phyloP scores from a whole-genome alignment of 2,329 filamentous ascomycete species.

The Fusarium albosuccineum region DNA sequence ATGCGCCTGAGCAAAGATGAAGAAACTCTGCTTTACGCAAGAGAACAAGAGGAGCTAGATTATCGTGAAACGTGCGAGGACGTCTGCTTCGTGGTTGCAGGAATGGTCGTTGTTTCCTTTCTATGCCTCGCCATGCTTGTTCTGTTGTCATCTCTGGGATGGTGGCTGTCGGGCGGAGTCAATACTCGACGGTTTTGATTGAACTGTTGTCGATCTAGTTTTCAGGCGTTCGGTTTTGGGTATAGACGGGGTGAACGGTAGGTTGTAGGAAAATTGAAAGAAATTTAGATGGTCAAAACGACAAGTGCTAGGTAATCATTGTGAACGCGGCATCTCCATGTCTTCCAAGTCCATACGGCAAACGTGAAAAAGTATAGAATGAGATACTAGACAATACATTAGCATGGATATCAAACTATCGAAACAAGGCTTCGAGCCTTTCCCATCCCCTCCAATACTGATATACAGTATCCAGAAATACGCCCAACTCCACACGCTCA shows the following conservation, averaged over 20 bases:
- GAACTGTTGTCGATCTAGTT: neutral
- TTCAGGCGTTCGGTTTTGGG: neutral
- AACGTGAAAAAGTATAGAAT: neutral
- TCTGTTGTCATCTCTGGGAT: neutral
- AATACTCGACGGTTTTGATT: neutral
- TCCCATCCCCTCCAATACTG: conserved; percentile 10
- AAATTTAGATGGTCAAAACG: no score
- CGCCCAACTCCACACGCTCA: conserved; percentile 39
- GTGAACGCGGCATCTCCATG: no score
- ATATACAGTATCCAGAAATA: conserved; percentile 13
- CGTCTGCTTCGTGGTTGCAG: neutral
- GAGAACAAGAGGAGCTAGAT: neutral
- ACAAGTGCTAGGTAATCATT: no score
- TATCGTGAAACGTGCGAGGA: neutral
- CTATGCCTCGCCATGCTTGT: neutral
- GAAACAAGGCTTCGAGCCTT: conserved; percentile 20
- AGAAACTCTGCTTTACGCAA: neutral
- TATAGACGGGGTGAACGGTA: neutral
- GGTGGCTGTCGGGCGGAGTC: neutral
- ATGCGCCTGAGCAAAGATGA: neutral
- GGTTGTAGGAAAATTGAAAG: neutral
- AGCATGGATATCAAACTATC: conserved; percentile 31
- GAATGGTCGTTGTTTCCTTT: neutral
- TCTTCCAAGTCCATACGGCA: neutral
- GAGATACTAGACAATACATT: conserved; percentile 31